Conservation (phyloP, 768 basidiomycete genomes). For the Leccinum broughii region DNA sequence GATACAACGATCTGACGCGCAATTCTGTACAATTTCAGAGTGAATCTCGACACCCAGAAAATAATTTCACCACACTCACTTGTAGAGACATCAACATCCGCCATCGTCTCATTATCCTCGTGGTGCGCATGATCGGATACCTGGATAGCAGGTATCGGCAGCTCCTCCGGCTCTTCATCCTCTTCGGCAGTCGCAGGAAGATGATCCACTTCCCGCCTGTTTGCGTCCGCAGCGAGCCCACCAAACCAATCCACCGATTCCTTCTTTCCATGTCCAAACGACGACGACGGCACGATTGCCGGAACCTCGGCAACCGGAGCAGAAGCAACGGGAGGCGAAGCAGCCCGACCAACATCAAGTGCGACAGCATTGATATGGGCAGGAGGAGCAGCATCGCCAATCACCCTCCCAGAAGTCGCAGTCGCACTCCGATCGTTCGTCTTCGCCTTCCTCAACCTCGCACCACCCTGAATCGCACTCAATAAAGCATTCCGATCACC, state of each 20-base stretch:
- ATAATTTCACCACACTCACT: conserved; percentile 41
- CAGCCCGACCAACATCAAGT: conserved; percentile 30
- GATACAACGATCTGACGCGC: conserved; percentile 77
- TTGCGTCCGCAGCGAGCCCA: conserved; percentile 67
- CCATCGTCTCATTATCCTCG: conserved; percentile 51
- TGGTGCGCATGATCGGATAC: conserved; percentile 49
- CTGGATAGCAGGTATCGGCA: conserved; percentile 54
- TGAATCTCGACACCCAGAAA: background rate
- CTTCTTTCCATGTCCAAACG: conserved; percentile 46
- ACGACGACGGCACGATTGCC: conserved; percentile 18
- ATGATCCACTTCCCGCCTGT: conserved; percentile 46
- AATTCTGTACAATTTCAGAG: conserved; percentile 47
- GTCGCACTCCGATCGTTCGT: conserved; percentile 84
- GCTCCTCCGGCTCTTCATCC: conserved; percentile 37
- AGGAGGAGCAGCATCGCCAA: conserved; percentile 75
- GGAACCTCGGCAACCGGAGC: conserved; percentile 24
- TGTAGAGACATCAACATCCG: conserved; percentile 67
- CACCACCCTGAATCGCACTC: conserved; percentile 75
- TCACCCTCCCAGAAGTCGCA: conserved; percentile 67
- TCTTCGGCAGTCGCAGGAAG: conserved; percentile 61
- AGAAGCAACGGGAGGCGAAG: conserved; percentile 16
- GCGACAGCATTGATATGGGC: conserved; percentile 59
- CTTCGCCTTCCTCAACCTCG: conserved; percentile 66
- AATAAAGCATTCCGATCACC: conserved; percentile 69
- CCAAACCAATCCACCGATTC: conserved; percentile 93